Evolutionary conservation across 2,329 filamentous ascomycete species (phyloP), one percentile per base, ranked within the genome.

Genomic region (Clonostachys rhizophaga): DNA sequence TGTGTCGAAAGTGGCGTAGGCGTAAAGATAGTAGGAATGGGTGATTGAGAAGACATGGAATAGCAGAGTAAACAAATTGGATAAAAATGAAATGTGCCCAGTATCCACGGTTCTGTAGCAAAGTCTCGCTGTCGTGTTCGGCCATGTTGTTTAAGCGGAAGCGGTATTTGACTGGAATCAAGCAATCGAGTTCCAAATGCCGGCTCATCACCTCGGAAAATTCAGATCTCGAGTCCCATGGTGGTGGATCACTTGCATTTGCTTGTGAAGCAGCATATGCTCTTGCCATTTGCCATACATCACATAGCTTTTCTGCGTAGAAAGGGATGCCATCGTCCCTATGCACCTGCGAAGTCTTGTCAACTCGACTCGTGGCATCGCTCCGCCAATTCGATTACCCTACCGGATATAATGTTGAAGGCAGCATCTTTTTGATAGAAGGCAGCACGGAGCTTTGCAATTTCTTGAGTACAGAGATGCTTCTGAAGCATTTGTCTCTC

Each of bases 1-100:
- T 72, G 36, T 69, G 69, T 35, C 72, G 69, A 51, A 78, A 76
- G 34, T 71, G 75, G n/a, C 72, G 67, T 5, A 79, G 62, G n/a
- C 73, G 66, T 36, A 78, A 61, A 0, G 75, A 78, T 5, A 79
- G 56, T 3, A 79, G 58, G n/a, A 79, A 67, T 0, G 76, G 76
- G 49, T 79, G 76, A 45, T 79, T 79, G 9, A 79, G 61, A 1
- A 78, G 65, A 49, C 74, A 78, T 1, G 76, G 64, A 39, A 76
- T 76, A 1, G 73, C 72, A 46, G 76, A 72, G 50, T 78, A 78
- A 13, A 78, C 58, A 48, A 78, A 71, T 49, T 79, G 76, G 33
- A 73, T 67, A 46, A 76, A 64, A 9, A 79, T 63, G 68, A 72
- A 79, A 0, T 75, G 73, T 0, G 70, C 72, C 75, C 75, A 79